Conservation (phyloP, 176 grass and related monocot genomes). For the Bonia amplexicaulis region DNA sequence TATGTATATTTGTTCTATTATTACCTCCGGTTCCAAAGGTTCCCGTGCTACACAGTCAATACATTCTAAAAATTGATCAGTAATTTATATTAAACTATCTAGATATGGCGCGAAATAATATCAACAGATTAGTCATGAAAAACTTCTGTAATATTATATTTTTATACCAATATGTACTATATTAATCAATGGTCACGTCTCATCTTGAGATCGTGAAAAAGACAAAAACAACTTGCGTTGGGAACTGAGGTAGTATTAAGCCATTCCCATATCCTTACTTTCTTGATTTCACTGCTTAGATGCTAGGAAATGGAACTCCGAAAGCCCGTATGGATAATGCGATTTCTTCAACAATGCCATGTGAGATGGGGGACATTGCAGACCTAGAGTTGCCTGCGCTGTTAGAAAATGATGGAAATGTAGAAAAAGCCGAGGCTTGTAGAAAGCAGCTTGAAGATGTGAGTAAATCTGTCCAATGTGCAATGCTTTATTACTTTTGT, state of each 20-base stretch:
- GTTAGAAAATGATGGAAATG: slow-evolving; percentile 75
- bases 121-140: slow-evolving; percentile 7
- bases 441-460: slow-evolving; percentile 90
- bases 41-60: neutral
- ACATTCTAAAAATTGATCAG: neutral
- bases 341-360: slow-evolving; percentile 25
- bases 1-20: neutral
- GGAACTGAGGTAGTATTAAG: neutral
- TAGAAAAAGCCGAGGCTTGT: slow-evolving; percentile 81
- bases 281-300: slow-evolving; percentile 42
- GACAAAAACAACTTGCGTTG: neutral
- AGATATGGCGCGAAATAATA: neutral
- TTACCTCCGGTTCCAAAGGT: slow-evolving; percentile 2
- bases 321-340: slow-evolving; percentile 37
- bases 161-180: slow-evolving; percentile 6
- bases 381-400: slow-evolving; percentile 64
- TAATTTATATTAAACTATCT: slow-evolving; percentile 1
- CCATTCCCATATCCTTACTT: slow-evolving; percentile 19
- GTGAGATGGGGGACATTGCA: slow-evolving; percentile 44
- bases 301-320: slow-evolving; percentile 39
- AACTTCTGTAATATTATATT: neutral
- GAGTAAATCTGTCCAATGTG: slow-evolving; percentile 46
- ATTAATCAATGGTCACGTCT: neutral
- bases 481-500: slow-evolving; percentile 17
- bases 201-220: neutral